Percentiles rank a stretch among this genome's conserved stretches.
Conservation (phyloP, 495 filamentous ascomycete species). For the Hypoxylon lienhwacheense region DNA sequence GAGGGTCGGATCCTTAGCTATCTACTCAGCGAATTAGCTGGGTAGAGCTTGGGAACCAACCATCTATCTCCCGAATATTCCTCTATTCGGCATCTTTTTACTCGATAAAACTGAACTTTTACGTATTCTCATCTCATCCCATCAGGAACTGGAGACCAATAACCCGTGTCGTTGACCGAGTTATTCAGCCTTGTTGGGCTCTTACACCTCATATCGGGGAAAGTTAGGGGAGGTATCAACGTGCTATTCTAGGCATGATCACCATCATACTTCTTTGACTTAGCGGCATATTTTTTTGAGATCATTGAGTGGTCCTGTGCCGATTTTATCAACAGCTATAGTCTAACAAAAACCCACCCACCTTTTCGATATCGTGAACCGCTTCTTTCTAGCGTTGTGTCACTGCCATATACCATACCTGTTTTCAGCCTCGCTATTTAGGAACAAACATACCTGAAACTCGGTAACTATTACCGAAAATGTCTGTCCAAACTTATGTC, state of each 20-base stretch:
- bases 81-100: background rate
- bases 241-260: background rate
- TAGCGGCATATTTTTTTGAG: too few species aligned
- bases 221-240: background rate
- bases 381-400: too few species aligned
- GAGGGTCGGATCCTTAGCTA: too few species aligned
- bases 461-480: conserved; percentile 1
- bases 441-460: background rate
- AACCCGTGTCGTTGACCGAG: too few species aligned
- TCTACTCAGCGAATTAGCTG: too few species aligned
- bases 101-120: background rate
- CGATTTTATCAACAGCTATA: background rate
- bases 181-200: too few species aligned
- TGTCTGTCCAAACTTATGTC: conserved; percentile 55
- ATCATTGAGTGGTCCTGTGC: background rate
- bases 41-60: background rate
- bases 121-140: background rate
- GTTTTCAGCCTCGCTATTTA: background rate
- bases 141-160: background rate
- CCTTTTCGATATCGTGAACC: background rate
- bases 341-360: background rate
- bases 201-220: too few species aligned
- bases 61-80: background rate
- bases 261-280: background rate
- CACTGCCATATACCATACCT: conserved; percentile 1